Conservation (phyloP, 768 basidiomycete species). For the Dacryopinax spathularia region DNA sequence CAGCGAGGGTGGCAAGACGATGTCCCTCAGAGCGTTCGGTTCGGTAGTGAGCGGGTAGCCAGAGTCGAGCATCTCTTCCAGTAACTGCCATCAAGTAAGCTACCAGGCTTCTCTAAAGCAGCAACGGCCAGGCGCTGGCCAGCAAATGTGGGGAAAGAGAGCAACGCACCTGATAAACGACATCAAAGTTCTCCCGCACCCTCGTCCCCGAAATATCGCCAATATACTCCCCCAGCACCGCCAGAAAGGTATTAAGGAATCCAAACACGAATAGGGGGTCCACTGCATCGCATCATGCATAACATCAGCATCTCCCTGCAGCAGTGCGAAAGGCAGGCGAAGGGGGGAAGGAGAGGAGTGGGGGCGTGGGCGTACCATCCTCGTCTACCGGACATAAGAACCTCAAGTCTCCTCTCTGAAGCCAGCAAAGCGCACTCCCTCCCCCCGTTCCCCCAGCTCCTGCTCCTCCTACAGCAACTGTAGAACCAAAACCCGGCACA, state of each 20-base stretch:
- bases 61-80: conserved; percentile 90
- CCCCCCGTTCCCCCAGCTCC: too few relatives aligned
- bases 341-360: too few relatives aligned
- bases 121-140: background rate
- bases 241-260: conserved; percentile 72
- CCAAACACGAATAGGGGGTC: conserved; percentile 84
- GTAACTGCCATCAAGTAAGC: conserved; percentile 38
- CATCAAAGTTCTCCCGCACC: conserved; percentile 84
- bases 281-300: conserved; percentile 31
- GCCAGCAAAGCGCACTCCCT: conserved; percentile 58
- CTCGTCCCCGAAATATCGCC: conserved; percentile 66
- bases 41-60: conserved; percentile 86
- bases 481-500: conserved; percentile 13
- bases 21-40: conserved; percentile 76
- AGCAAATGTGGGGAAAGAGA: background rate
- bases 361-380: conserved; percentile 63
- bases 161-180: conserved; percentile 70
- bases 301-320: background rate
- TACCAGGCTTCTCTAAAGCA: conserved; percentile 9
- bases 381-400: conserved; percentile 70
- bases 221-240: conserved; percentile 75
- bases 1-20: conserved; percentile 82
- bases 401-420: conserved; percentile 58
- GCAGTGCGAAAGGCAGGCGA: too few relatives aligned
- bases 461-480: too few relatives aligned